These are phyloP conservation scores for Ogataea parapolymorpha DNA, from an alignment of 805 yeast species.

Conservation along the genomic window DNA sequence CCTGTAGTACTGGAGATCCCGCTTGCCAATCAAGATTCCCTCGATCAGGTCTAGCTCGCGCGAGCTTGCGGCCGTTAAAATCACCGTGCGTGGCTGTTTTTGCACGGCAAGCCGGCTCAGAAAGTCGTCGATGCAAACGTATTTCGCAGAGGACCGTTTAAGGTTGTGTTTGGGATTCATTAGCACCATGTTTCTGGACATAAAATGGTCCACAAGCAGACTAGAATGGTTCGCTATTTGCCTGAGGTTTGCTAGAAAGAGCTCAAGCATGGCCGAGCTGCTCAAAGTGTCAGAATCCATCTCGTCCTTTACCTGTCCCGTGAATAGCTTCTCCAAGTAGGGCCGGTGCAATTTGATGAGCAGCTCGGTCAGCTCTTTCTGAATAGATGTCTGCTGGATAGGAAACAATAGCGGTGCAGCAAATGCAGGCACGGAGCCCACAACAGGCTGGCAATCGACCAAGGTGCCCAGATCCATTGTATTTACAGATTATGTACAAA, in stretches of 20 bases:
- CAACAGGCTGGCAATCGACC: background rate
- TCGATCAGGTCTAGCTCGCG: slow-evolving; percentile 78
- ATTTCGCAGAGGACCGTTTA: slow-evolving; percentile 55
- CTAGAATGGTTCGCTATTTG: slow-evolving; percentile 65
- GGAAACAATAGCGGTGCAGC: slow-evolving; percentile 31
- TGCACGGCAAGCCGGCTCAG: slow-evolving; percentile 35
- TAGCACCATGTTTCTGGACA: slow-evolving; percentile 64
- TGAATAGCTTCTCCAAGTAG: slow-evolving; percentile 18
- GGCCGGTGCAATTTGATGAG: slow-evolving; percentile 40
- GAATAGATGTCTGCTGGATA: slow-evolving; percentile 41
- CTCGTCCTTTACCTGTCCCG: slow-evolving; percentile 1
- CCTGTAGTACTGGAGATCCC: slow-evolving; percentile 55
- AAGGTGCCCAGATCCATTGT: background rate
- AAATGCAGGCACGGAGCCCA: background rate
- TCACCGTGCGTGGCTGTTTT: slow-evolving; percentile 27
- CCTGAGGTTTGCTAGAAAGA: slow-evolving; percentile 44
- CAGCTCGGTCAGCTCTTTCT: slow-evolving; percentile 42
- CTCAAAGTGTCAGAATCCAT: slow-evolving; percentile 16
- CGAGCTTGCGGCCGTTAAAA: slow-evolving; percentile 56
- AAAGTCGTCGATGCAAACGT: slow-evolving; percentile 49
- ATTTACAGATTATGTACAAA: background rate
- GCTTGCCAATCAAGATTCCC: slow-evolving; percentile 71
- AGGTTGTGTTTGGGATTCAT: slow-evolving; percentile 62
- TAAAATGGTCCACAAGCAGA: slow-evolving; percentile 70
- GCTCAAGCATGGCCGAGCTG: slow-evolving; percentile 35